Conservation (phyloP, 495 filamentous ascomycete genomes). For the Astrocystis sublimbata region DNA sequence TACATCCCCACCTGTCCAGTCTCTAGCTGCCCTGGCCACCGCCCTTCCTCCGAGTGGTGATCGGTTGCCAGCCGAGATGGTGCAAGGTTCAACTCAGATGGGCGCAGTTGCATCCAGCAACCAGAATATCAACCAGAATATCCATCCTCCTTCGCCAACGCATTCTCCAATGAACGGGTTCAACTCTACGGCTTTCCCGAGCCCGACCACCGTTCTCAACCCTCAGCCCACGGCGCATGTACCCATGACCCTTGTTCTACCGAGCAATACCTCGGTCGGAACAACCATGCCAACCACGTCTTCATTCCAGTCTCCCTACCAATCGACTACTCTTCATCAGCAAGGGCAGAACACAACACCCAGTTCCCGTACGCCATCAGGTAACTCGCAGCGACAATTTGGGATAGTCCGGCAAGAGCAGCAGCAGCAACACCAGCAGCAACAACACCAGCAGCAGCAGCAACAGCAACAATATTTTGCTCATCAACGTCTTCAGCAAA, state of each 20-base stretch:
- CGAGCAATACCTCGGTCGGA: constrained; percentile 1
- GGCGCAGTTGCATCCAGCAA: constrained; percentile 4
- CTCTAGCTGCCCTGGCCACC: background rate
- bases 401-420: constrained; percentile 18
- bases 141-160: constrained; percentile 10
- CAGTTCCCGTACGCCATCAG: background rate
- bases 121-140: constrained; percentile 11
- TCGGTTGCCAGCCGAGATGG: background rate
- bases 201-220: background rate
- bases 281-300: background rate
- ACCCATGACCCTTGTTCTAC: constrained; percentile 12
- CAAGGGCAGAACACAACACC: constrained; percentile 3
- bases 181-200: background rate
- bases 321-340: constrained; percentile 5
- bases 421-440: constrained; percentile 9
- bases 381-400: constrained; percentile 10
- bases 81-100: background rate
- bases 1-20: background rate
- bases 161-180: background rate
- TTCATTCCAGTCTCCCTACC: constrained; percentile 4
- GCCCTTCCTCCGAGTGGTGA: background rate
- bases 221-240: constrained; percentile 16
- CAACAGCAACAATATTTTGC: constrained; percentile 14
- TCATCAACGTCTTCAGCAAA: too few relatives aligned
- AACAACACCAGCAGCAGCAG: constrained; percentile 1